Evolutionary conservation across 2,329 filamentous ascomycete species (phyloP).

Genomic region (Colletotrichum sp.): DNA sequence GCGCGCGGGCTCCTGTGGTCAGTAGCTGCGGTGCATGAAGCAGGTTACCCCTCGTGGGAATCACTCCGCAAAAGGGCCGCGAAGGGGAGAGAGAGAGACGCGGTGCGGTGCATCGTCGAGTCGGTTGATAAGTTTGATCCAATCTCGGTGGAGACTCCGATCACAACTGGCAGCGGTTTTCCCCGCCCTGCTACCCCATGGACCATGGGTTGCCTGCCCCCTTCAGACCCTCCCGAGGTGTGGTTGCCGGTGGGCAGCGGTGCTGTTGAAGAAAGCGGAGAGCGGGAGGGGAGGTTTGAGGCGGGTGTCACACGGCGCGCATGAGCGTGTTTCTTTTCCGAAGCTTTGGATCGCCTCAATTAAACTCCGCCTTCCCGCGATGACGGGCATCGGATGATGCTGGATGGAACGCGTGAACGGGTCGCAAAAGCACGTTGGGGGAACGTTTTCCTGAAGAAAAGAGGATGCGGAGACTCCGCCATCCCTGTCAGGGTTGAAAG

Average conservation of each 20-base stretch:
- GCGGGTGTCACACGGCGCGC: neutral
- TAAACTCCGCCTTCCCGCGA: neutral
- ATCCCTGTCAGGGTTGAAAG: neutral
- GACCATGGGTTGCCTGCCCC: neutral
- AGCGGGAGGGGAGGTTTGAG: neutral
- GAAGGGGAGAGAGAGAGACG: neutral
- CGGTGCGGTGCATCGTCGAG: neutral
- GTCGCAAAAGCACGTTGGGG: neutral
- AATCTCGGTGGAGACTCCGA: neutral
- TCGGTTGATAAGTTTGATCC: neutral
- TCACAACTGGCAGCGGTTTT: neutral
- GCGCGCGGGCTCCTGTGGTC: neutral
- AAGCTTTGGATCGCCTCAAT: neutral
- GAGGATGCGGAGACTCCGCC: constrained; percentile 18
- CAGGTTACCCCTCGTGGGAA: neutral
- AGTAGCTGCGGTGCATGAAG: neutral
- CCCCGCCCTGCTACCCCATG: neutral
- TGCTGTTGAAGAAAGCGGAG: neutral
- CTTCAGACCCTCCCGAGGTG: neutral
- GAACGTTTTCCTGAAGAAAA: neutral
- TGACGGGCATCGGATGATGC: neutral
- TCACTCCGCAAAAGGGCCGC: constrained; percentile 11
- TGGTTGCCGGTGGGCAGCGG: neutral
- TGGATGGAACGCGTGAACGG: neutral
- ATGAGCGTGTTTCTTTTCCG: neutral